Evolutionary conservation across 805 yeast genomes (phyloP).

Genomic region (Candida stauntonica): DNA sequence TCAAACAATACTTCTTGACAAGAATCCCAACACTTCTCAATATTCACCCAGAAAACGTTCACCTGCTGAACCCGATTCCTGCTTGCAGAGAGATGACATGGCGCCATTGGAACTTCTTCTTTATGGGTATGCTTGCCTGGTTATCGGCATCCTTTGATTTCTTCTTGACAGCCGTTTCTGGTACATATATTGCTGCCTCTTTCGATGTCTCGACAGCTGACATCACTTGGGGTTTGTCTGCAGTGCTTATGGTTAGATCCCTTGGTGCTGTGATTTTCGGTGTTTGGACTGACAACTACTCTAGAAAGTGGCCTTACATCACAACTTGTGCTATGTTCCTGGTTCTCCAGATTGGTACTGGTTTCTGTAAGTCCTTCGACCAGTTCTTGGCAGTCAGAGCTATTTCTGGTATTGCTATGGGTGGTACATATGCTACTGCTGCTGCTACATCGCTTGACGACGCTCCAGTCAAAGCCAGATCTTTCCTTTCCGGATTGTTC

Average conservation of each 20-base stretch:
- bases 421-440: slow-evolving; percentile 42
- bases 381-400: slow-evolving; percentile 62
- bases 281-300: slow-evolving; percentile 53
- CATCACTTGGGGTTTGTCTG: slow-evolving; percentile 69
- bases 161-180: slow-evolving; percentile 57
- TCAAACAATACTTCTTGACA: slow-evolving; percentile 19
- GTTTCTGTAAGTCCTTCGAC: slow-evolving; percentile 50
- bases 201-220: slow-evolving; percentile 42
- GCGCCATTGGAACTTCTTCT: slow-evolving; percentile 52
- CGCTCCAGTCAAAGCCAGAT: slow-evolving; percentile 56
- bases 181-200: slow-evolving; percentile 45
- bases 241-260: slow-evolving; percentile 67
- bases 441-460: slow-evolving; percentile 52
- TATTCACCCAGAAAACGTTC: slow-evolving; percentile 20
- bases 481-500: slow-evolving; percentile 56
- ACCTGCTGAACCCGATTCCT: slow-evolving; percentile 40
- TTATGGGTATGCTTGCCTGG: slow-evolving; percentile 62
- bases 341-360: slow-evolving; percentile 60
- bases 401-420: slow-evolving; percentile 56
- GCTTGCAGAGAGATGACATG: slow-evolving; percentile 34
- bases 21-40: slow-evolving; percentile 24
- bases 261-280: slow-evolving; percentile 70
- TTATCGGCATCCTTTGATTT: slow-evolving; percentile 71
- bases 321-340: slow-evolving; percentile 46
- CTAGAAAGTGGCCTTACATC: slow-evolving; percentile 66